Percentiles rank a stretch among this genome's conserved stretches.
phyloP scores from a whole-genome alignment of 345 rosid species.

The Hibiscus trionum region DNA sequence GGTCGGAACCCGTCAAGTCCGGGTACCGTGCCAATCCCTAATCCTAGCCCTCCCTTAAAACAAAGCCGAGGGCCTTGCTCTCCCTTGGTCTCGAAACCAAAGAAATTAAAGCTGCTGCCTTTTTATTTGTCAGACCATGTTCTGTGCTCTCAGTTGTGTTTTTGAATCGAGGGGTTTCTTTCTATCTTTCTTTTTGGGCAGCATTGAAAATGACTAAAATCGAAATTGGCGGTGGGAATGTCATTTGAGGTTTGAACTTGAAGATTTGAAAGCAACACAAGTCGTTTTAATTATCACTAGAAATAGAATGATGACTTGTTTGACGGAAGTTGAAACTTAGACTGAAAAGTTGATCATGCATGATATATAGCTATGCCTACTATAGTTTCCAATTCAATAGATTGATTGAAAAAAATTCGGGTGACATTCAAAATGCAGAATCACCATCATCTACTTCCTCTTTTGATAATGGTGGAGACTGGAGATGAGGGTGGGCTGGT shows the following conservation, averaged over 20 bases:
- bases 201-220: too few relatives aligned
- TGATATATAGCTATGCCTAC: background rate
- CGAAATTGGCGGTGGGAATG: too few relatives aligned
- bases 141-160: background rate
- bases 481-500: background rate
- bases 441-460: background rate
- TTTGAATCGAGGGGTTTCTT: too few relatives aligned
- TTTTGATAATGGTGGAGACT: background rate
- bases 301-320: background rate
- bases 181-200: too few relatives aligned
- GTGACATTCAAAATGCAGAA: background rate
- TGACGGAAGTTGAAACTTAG: background rate
- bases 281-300: too few relatives aligned
- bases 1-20: too few relatives aligned
- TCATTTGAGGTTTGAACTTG: too few relatives aligned
- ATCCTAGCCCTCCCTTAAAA: background rate
- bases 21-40: too few relatives aligned
- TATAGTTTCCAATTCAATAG: background rate
- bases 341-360: background rate
- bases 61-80: background rate
- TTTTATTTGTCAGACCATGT: constrained; percentile 8
- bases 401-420: background rate
- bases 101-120: constrained; percentile 18
- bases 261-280: too few relatives aligned
- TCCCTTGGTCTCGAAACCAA: constrained; percentile 11